Percentiles rank a stretch among this genome's conserved stretches.
Evolutionary conservation across 257 asterid species (phyloP).

Genomic region (Datura wrightii): DNA sequence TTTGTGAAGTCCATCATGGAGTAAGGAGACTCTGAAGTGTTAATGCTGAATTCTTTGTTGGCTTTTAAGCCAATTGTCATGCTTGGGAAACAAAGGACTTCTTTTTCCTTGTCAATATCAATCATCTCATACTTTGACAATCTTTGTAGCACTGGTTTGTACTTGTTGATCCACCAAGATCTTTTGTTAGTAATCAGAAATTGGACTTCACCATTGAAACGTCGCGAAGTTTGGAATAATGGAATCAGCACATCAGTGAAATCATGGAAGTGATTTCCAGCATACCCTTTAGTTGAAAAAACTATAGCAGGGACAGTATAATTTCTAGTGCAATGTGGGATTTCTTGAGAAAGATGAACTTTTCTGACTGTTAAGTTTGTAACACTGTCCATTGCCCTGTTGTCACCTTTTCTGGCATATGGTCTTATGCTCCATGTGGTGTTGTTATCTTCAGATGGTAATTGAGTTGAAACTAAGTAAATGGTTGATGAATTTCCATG

Average conservation of each 20-base stretch:
- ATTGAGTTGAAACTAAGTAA: constrained; percentile 42
- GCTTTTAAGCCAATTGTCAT: constrained; percentile 56
- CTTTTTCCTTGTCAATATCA: constrained; percentile 45
- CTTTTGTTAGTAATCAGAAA: constrained; percentile 47
- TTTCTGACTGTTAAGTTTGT: constrained; percentile 33
- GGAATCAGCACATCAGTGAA: constrained; percentile 65
- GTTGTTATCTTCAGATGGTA: neutral
- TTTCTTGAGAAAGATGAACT: neutral
- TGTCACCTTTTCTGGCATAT: constrained; percentile 57
- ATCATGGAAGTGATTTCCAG: constrained; percentile 64
- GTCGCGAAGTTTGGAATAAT: constrained; percentile 49
- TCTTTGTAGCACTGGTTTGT: constrained; percentile 33
- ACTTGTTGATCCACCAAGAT: constrained; percentile 47
- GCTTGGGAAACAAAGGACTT: constrained; percentile 53
- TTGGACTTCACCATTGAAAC: constrained; percentile 43
- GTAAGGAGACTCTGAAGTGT: constrained; percentile 35
- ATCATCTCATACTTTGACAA: constrained; percentile 49
- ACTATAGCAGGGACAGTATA: constrained; percentile 52
- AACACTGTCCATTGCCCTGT: constrained; percentile 39
- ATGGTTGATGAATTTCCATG: constrained; percentile 53
- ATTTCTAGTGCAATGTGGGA: constrained; percentile 50
- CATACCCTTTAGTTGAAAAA: constrained; percentile 58
- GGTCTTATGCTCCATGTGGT: constrained; percentile 52
- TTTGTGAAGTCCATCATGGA: constrained; percentile 51
- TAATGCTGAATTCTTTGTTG: constrained; percentile 45